Percentiles rank a stretch among this genome's conserved stretches.
These are phyloP conservation scores for Microthlaspi erraticum DNA, from an alignment of 345 rosid genomes.

Conservation along the genomic window DNA sequence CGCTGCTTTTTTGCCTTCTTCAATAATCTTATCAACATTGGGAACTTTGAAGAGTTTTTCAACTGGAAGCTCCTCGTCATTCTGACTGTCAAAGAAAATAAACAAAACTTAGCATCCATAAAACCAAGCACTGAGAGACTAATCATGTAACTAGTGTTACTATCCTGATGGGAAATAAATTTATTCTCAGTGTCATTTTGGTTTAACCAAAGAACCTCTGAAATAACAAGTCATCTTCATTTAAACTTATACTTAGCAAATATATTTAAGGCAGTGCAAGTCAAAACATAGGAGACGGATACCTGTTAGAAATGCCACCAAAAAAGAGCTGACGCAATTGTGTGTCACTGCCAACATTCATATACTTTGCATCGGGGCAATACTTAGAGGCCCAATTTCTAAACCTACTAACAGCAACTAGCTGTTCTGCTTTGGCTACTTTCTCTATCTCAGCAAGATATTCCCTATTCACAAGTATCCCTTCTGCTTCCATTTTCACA, in stretches of 20 bases:
- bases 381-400: constrained; percentile 87
- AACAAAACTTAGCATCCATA: constrained; percentile 18
- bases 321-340: constrained; percentile 86
- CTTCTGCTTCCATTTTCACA: constrained; percentile 88
- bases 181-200: neutral
- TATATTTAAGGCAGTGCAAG: neutral
- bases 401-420: constrained; percentile 68
- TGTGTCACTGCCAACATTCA: constrained; percentile 94
- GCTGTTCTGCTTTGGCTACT: constrained; percentile 85
- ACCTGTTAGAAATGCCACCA: constrained; percentile 82
- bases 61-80: constrained; percentile 50
- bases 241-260: neutral
- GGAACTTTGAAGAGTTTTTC: constrained; percentile 64
- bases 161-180: neutral
- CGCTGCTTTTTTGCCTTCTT: constrained; percentile 83
- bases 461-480: constrained; percentile 83
- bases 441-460: constrained; percentile 85
- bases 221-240: neutral
- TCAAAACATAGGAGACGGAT: constrained; percentile 14
- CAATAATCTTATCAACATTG: constrained; percentile 76
- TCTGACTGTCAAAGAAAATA: constrained; percentile 52
- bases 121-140: constrained; percentile 6
- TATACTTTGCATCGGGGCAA: constrained; percentile 82
- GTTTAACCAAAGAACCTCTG: neutral
- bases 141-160: neutral